Evolutionary conservation across 116 monocot genomes (phyloP), one percentile per base, ranked within the genome.

Genomic region (Zostera marina): DNA sequence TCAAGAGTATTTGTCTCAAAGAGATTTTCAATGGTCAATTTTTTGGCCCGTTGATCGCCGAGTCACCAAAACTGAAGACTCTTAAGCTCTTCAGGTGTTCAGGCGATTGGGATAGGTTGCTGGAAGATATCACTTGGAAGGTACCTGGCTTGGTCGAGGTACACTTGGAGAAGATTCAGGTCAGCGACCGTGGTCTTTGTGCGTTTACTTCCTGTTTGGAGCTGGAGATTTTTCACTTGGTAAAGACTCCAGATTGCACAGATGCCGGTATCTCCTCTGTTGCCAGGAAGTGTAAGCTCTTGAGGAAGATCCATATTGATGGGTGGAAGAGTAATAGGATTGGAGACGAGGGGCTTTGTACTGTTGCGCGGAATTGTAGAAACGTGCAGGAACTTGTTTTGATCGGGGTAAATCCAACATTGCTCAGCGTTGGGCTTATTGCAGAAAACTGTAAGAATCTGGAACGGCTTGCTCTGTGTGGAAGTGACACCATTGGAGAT

Each of bases 221-320:
- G 11, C 72, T 90, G 12, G 84, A 81, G 62, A 60, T 90, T 12
- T 73, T 90, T 11, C 81, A 90, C 61, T 76, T 84, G 12, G 84
- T 76, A 11, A 84, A 89, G 58, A 81, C 75, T 11, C 84, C 73
- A 0, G 81, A 84, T 39, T 84, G 81, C 53, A 80, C 81, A 0
- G 75, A 84, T 61, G 8, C 54, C 6, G 81, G 84, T 7, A 38
- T 89, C 11, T 65, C 64, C 0, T 25, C 70, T 0, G 21, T 89
- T 20, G 77, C 88, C 0, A 74, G 70, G 13, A 67, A 53, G 22
- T 89, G 80, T 58, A 42, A 55, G 49, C 61, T 74, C 23, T 72
- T 89, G 32, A 66, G 88, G 14, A 89, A 89, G 75, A 51, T 89
- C 10, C 88, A 89, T 56, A 78, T 83, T 20, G 88, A 89, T 54